Percentiles rank a stretch among this genome's conserved stretches.
phyloP scores from a whole-genome alignment of 352 stramenopile genomes.

The Sclerospora graminicola region DNA sequence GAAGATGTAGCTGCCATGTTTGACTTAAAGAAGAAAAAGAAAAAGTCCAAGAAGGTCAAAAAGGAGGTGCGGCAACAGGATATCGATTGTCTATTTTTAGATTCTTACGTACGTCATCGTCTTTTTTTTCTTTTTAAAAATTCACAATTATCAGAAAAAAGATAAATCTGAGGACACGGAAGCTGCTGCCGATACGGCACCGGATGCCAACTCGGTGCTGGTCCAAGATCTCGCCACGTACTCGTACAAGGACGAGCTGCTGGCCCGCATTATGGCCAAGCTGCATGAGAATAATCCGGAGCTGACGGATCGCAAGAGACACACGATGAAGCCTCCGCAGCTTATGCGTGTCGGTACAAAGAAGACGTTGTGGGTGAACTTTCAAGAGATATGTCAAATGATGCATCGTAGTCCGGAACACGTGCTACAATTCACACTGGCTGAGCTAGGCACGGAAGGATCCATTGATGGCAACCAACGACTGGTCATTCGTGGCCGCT shows the following conservation, averaged over 20 bases:
- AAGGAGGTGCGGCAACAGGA: constrained; percentile 35
- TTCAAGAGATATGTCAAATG: constrained; percentile 97
- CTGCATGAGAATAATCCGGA: constrained; percentile 95
- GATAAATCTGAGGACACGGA: constrained; percentile 23
- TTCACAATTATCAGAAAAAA: constrained; percentile 38
- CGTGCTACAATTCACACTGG: constrained; percentile 99
- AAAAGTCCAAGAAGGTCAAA: constrained; percentile 90
- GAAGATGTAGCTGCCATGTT: constrained; percentile 86
- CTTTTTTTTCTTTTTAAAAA: neutral
- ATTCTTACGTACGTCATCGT: neutral
- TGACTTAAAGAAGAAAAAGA: constrained; percentile 87
- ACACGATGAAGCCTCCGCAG: constrained; percentile 86
- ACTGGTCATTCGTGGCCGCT: constrained; percentile 97
- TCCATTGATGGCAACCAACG: constrained; percentile 98
- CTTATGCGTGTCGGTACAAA: constrained; percentile 91
- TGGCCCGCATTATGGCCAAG: constrained; percentile 91
- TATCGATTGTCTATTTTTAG: neutral
- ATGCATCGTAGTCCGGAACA: constrained; percentile 98
- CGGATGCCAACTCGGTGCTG: constrained; percentile 40
- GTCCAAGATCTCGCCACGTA: constrained; percentile 88
- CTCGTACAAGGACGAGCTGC: constrained; percentile 91
- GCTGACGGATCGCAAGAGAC: constrained; percentile 91
- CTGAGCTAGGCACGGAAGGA: constrained; percentile 98
- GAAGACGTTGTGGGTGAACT: constrained; percentile 99
- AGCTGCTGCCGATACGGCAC: constrained; percentile 19